A percentile compares a stretch with the other conserved stretches of the same genome.
Evolutionary conservation across 768 basidiomycete genomes (phyloP).

Genomic region (Lepiota brunneoincarnata): DNA sequence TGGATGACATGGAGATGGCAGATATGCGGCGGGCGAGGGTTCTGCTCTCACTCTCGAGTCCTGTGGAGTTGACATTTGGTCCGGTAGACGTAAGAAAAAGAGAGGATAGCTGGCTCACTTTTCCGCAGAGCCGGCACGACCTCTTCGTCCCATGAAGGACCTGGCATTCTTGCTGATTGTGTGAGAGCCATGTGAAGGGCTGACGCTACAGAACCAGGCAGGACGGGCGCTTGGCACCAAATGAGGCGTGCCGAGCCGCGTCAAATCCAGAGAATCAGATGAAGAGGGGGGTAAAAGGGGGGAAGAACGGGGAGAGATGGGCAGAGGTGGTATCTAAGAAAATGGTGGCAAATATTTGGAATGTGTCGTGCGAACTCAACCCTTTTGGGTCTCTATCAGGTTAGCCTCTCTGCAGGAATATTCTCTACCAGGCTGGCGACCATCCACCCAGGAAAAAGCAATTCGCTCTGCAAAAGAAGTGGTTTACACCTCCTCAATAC

Average conservation of each 20-base stretch:
- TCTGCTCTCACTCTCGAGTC: conserved; percentile 77
- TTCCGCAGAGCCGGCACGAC: conserved; percentile 81
- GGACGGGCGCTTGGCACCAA: neutral
- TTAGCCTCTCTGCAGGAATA: neutral
- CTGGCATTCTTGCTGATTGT: conserved; percentile 38
- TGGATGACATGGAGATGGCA: conserved; percentile 61
- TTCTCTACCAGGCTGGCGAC: neutral
- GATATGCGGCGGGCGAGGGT: conserved; percentile 78
- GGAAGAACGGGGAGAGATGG: neutral
- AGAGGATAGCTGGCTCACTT: conserved; percentile 43
- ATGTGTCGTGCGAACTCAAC: conserved; percentile 11
- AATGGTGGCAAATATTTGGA: conserved; percentile 10
- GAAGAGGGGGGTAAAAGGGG: conserved; percentile 1
- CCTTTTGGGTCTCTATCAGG: neutral
- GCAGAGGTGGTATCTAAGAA: neutral
- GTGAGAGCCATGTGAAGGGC: conserved; percentile 35
- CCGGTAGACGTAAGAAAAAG: conserved; percentile 13
- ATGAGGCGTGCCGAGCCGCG: no score
- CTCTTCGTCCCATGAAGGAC: conserved; percentile 75
- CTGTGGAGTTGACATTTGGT: conserved; percentile 33
- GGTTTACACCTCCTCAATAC: no score
- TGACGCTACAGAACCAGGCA: neutral
- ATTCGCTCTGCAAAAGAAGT: no score
- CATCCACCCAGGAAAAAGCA: no score
- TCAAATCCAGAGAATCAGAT: no score